These are phyloP conservation scores for Pestalotiopsis sp. DNA, from an alignment of 2,329 filamentous ascomycete genomes.

Conservation along the genomic window DNA sequence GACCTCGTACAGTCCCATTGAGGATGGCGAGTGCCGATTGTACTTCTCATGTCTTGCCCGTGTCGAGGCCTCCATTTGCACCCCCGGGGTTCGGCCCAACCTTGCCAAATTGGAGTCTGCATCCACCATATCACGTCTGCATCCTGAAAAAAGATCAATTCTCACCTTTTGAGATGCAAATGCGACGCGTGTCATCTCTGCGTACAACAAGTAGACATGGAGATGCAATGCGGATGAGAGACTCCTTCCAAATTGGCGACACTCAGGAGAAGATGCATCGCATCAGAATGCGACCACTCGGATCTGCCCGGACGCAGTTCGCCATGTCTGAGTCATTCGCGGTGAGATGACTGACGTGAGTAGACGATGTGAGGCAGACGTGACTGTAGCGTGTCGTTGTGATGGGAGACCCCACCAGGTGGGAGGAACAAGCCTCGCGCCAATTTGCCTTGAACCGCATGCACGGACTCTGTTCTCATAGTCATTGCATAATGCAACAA, in stretches of 20 bases:
- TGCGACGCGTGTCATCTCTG: background rate
- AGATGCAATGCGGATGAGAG: background rate
- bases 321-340: background rate
- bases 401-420: background rate
- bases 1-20: conserved; percentile 8
- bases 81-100: conserved; percentile 11
- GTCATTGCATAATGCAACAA: background rate
- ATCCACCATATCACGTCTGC: conserved; percentile 16
- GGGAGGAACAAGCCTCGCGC: background rate
- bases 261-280: background rate
- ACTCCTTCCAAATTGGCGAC: background rate
- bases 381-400: conserved; percentile 1
- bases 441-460: background rate
- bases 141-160: background rate
- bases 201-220: background rate
- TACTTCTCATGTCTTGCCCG: conserved; percentile 22
- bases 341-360: conserved; percentile 1
- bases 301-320: background rate
- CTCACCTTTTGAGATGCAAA: background rate
- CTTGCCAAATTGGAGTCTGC: conserved; percentile 20
- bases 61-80: conserved; percentile 13
- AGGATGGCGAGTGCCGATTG: conserved; percentile 21
- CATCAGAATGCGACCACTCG: background rate
- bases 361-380: background rate
- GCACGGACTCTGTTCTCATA: background rate